phyloP scores from a whole-genome alignment of 345 rosid species.

The Hibiscus syriacus region DNA sequence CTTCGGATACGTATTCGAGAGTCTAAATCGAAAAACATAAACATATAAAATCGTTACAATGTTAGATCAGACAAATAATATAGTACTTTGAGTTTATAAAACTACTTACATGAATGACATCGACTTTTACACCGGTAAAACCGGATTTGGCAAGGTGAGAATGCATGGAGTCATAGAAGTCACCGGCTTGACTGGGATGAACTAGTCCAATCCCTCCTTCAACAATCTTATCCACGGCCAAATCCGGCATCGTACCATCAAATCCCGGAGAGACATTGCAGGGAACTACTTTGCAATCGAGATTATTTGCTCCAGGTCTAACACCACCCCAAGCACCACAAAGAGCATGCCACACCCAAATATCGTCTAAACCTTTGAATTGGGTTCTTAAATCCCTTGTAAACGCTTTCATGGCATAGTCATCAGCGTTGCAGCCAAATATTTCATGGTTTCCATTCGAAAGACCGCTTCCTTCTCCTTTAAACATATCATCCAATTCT shows the following conservation, averaged over 20 bases:
- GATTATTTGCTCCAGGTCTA: conserved; percentile 45
- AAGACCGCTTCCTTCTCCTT: conserved; percentile 10
- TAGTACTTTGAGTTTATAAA: neutral
- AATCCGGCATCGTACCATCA: conserved; percentile 58
- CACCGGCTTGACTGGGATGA: conserved; percentile 54
- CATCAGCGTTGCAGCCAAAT: conserved; percentile 20
- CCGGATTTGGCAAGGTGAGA: conserved; percentile 63
- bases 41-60: neutral
- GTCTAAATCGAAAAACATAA: conserved; percentile 21
- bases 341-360: conserved; percentile 79
- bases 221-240: conserved; percentile 61
- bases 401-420: conserved; percentile 52
- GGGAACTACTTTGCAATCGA: conserved; percentile 38
- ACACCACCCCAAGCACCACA: conserved; percentile 96
- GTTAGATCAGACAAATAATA: neutral
- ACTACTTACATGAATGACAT: conserved; percentile 70
- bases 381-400: conserved; percentile 52
- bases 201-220: conserved; percentile 84
- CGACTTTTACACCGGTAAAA: conserved; percentile 71
- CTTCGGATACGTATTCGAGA: conserved; percentile 66
- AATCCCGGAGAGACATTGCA: conserved; percentile 52
- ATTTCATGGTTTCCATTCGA: neutral
- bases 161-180: conserved; percentile 74
- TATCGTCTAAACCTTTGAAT: conserved; percentile 61
- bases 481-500: conserved; percentile 46